Base-by-base conservation (phyloP, 1,284 basidiomycete genomes). In the Inonotus hispidus region DNA sequence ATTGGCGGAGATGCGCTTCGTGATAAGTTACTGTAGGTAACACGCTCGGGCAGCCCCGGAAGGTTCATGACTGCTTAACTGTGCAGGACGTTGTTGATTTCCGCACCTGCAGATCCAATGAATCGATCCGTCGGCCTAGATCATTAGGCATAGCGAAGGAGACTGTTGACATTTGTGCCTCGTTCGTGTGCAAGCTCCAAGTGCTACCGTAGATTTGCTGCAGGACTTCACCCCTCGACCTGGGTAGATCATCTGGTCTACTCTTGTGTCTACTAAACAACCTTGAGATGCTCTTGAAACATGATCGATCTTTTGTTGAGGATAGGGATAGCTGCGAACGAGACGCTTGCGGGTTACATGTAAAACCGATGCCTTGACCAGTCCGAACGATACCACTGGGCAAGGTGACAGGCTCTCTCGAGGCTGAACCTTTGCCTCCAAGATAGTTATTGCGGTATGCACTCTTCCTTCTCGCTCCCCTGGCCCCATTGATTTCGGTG, bases 301-400 rank as follows among this genome's bases (percentile, higher is more conserved):
- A 64, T 21, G 63, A 58, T 16, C 39, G 47, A 19, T 45, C 32
- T 25, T 46, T 45, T 6, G 43, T 35, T 16, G 59, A 61, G 25
- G 59, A 43, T 6, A 61, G 35, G 25, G 63, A 64, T 2, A 64
- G n/a, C 11, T 39, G 59, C 21, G 63, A 61, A 27, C 47, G 59
- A 21, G 55, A 58, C 10, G 55, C 63, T 35, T 39, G 63, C 14
- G 59, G 59, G 8, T 41, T 21, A 29, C 53, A 53, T 25, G 63
- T 61, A 50, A 58, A 64, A 10, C 63, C 59, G 49, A 64, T 64
- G 6, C 63, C 63, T 58, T 39, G 45, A 5, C 63, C 63, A 3
- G 59, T 50, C 39, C 61, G 63, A 11, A 58, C 27, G 23, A 64
- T 21, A 32, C 59, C 63, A 29, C 53, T 58, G 19, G 63, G 63